Base-by-base conservation (phyloP, 768 basidiomycete genomes). In the Postia placenta region DNA sequence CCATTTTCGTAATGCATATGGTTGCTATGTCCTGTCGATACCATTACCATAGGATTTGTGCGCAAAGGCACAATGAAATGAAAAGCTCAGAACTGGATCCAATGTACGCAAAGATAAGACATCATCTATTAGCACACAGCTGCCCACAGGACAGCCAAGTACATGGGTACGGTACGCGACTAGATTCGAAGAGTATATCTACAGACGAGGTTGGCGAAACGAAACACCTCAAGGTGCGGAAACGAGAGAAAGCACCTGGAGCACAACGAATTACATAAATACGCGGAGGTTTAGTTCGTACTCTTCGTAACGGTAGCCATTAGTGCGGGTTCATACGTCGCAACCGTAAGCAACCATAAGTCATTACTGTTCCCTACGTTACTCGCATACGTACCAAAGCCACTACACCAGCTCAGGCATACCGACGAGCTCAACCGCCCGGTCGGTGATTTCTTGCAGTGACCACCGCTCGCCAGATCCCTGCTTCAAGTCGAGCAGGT, bases 401-500 rank as follows among this genome's bases (percentile, higher is more conserved):
- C 25, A 44, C 27, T 45, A 63, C 23, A 57, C 56, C 48, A 51
- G 40, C 40, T 66, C 61, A 26, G 59, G 55, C 66, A 66, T 64
- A 51, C 74, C 67, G 46, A 85, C 91, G 50, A 96, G 67, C 61
- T 95, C 91, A 24, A 79, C 81, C 6, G 92, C 89, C 50, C 76
- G 72, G 49, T 68, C 72, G 47, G 80, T 74, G 45, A 95, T 79
- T 62, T 84, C 77, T 53, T 95, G 84, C 22, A 94, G 60, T 23
- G 75, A 64, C 92, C 92, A 95, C 60, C 90, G 72, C 64, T 88
- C 83, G 2, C 70, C 68, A 12, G 56, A 52, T 2, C 83, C 84
- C 63, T 93, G 85, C 71, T 96, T 97, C 67, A 97, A 69, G 68
- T 95, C 93, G 55, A 99, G 69, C 23, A 89, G 63, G 60, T 88